A percentile compares a stretch with the other conserved stretches of the same genome.
These are phyloP conservation scores for Naumovozyma castellii DNA, from an alignment of 805 yeast species.

Conservation along the genomic window DNA sequence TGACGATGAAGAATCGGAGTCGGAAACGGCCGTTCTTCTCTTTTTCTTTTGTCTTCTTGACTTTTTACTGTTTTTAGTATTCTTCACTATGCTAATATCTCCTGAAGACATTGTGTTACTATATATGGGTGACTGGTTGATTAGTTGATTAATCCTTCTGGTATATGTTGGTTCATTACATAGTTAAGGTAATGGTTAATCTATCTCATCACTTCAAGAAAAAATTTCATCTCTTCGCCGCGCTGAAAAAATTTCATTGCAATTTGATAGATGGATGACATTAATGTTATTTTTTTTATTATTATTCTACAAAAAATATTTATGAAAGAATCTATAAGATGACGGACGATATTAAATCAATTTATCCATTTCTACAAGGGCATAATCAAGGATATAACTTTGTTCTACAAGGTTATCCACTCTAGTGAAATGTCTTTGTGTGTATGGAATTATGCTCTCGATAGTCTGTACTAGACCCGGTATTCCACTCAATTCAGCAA, in stretches of 20 bases:
- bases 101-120: constrained; percentile 17
- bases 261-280: no score
- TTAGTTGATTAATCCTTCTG: neutral
- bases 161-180: neutral
- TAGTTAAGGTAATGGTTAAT: neutral
- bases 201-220: constrained; percentile 10
- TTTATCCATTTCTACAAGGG: constrained; percentile 66
- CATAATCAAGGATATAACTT: constrained; percentile 76
- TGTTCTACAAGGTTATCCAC: constrained; percentile 75
- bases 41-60: constrained; percentile 54
- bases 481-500: constrained; percentile 50
- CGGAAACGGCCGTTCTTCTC: constrained; percentile 72
- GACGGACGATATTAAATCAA: constrained; percentile 10
- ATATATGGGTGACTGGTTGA: neutral
- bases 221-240: neutral
- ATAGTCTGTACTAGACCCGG: constrained; percentile 59
- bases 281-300: no score
- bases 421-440: constrained; percentile 73
- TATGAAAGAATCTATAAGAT: neutral
- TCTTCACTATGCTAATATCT: constrained; percentile 12
- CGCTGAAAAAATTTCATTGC: neutral
- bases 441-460: constrained; percentile 78
- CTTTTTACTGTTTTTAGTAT: constrained; percentile 27
- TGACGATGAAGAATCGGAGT: constrained; percentile 37
- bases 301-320: neutral